Conservation (phyloP, 2,329 filamentous ascomycete species). For the Falciphora oryzae region DNA sequence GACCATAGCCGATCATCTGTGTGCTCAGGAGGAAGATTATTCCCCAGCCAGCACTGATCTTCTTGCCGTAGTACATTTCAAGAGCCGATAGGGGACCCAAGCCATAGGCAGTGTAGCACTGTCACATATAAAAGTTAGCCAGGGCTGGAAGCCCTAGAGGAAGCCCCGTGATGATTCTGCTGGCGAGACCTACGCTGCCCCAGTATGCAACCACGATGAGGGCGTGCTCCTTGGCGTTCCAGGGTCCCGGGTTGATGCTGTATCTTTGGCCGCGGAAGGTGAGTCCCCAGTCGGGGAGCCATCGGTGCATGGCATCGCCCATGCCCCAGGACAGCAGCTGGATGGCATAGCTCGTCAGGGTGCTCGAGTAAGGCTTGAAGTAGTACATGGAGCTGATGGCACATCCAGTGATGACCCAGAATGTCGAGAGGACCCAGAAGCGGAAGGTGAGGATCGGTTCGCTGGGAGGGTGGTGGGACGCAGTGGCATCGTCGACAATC, state of each 20-base stretch:
- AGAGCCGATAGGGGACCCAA: conserved; percentile 24
- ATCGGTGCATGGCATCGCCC: conserved; percentile 22
- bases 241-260: conserved; percentile 27
- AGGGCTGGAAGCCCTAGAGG: no score
- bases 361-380: conserved; percentile 25
- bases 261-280: conserved; percentile 23
- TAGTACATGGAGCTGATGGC: conserved; percentile 27
- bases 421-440: conserved; percentile 25
- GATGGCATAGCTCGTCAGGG: conserved; percentile 24
- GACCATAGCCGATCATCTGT: conserved; percentile 25
- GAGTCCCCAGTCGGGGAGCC: conserved; percentile 20
- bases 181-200: conserved; percentile 18
- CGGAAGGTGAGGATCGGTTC: conserved; percentile 29
- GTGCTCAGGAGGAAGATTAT: conserved; percentile 24
- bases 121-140: not conserved
- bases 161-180: no score
- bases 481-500: no score
- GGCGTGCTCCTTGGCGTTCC: conserved; percentile 28
- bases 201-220: conserved; percentile 27
- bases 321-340: conserved; percentile 28
- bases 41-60: conserved; percentile 22
- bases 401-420: conserved; percentile 25
- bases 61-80: conserved; percentile 23
- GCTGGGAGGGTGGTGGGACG: conserved; percentile 8
- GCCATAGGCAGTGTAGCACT: conserved; percentile 24